Base-by-base conservation (phyloP, 2,329 filamentous ascomycete species). In the Cladophialophora carrionii region DNA sequence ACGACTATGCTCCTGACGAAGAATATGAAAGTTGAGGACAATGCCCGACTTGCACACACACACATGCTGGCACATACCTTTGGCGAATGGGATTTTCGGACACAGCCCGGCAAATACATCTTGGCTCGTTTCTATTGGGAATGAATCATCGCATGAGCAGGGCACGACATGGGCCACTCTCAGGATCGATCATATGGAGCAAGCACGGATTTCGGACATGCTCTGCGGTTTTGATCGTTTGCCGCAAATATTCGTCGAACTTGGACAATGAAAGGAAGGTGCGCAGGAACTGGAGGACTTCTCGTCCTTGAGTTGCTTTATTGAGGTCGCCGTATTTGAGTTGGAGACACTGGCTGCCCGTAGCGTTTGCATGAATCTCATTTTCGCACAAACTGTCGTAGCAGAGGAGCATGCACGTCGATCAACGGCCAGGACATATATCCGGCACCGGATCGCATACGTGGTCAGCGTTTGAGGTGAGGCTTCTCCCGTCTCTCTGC, bases 1-100 rank as follows among this genome's bases (percentile, higher is more conserved):
- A 41, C 3, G 58, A 65, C 22, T 68, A 62, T 48, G 32, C 37
- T 46, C 63, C 66, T 32, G 52, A n/a, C 57, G 1, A 53, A 52
- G 7, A 29, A 20, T 22, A 31, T 14, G 6, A 9, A 14, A 10
- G 41, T 41, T 46, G 22, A 29, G 12, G 22, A 29, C 48, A 29
- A 43, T 43, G 37, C 37, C n/a, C 37, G 17, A 7, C 37, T 17
- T n/a, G 5, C 14, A n/a, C 37, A 43, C 14, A n/a, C 37, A 43
- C 14, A 14, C 17, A 20, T n/a, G 37, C 7, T n/a, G 37, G 17
- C 17, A 20, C 37, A 43, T 17, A n/a, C 26, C 26, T 29, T 43
- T 20, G 37, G 37, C 3, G 37, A n/a, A 17, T 7, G 17, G 37
- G n/a, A 17, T 14, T 43, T 17, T 20, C 2, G 37, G 37, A 43